Percentiles rank a stretch among this genome's conserved stretches.
These are phyloP conservation scores for Lasiodiplodia hormozganensis DNA, from an alignment of 2,329 filamentous ascomycete species.

Conservation along the genomic window DNA sequence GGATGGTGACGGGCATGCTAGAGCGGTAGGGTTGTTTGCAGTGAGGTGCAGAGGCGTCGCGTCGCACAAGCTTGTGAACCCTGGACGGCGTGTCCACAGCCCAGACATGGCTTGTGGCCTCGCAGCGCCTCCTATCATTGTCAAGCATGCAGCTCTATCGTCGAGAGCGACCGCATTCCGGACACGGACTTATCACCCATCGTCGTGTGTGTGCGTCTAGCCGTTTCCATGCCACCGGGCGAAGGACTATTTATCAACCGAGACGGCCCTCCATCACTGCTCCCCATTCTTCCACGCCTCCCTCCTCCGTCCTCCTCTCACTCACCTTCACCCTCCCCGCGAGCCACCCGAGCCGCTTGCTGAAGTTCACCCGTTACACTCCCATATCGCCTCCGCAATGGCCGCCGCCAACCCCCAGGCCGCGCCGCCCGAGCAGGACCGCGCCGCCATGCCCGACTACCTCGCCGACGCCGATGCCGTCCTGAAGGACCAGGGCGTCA, in stretches of 20 bases:
- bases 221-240: slow-evolving; percentile 17
- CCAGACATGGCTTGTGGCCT: slow-evolving; percentile 28
- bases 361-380: not conserved
- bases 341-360: not conserved
- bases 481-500: slow-evolving; percentile 59
- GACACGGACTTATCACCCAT: slow-evolving; percentile 23
- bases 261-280: not conserved
- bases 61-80: slow-evolving; percentile 25
- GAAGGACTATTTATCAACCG: slow-evolving; percentile 14
- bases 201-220: slow-evolving; percentile 24
- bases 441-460: slow-evolving; percentile 61
- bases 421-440: slow-evolving; percentile 38
- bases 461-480: slow-evolving; percentile 65
- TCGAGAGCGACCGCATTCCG: slow-evolving; percentile 15
- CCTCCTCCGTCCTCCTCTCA: not conserved
- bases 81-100: slow-evolving; percentile 26
- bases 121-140: slow-evolving; percentile 26
- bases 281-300: not conserved
- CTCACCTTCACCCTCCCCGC: not conserved
- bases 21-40: slow-evolving; percentile 23
- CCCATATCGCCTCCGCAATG: slow-evolving; percentile 10
- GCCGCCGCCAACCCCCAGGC: slow-evolving; percentile 20
- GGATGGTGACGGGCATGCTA: slow-evolving; percentile 25
- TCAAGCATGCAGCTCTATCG: slow-evolving; percentile 27
- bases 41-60: slow-evolving; percentile 27